Evolutionary conservation across 768 basidiomycete genomes (phyloP), one percentile per base, ranked within the genome.

Genomic region (Tylopilus plumbeoviolaceoides): DNA sequence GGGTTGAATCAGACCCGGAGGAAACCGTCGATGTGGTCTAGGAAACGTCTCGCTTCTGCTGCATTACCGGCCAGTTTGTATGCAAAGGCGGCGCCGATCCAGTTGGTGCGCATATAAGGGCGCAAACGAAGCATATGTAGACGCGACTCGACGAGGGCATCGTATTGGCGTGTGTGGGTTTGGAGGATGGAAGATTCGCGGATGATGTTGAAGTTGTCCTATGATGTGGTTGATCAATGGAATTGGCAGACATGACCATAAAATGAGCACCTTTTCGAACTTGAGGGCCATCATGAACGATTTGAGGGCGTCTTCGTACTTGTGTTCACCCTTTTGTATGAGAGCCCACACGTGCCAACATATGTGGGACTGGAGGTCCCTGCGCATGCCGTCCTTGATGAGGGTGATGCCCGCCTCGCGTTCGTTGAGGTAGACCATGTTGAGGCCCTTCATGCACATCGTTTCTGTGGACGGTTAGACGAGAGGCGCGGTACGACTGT

Each of bases 261-360:
- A 15, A 66, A 5, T 14, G 53, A 80, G 60, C 62, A 95, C 95
- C 74, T 87, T 87, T 73, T 98, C 97, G 63, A 89, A 90, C 55
- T 81, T 80, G 58, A 95, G 74, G 3, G 95, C 95, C 73, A 91
- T 89, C 2, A 80, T 83, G 70, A 98, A 98, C 23, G 93, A 94
- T 63, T 93, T 90, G 62, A 92, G 77, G 1, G 97, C 94, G 63
- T 95, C 93, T 59, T 91, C 91, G 62, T 92, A 98, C 65, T 95
- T 92, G 71, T 89, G 94, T 68, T 97, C 90, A 9, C 87, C 87
- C 69, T 95, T 92, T 68, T 94, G 89, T 20, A 97, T 84, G 63
- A 99, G 86, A 25, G 93, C 97, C 67, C 92, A 89, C 58, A 98
- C 95, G 71, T 99, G 97, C 95, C 97, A 98, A 66, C 87, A 88